Evolutionary conservation across 2,329 filamentous ascomycete species (phyloP).

Genomic region (Apiospora phragmitis): DNA sequence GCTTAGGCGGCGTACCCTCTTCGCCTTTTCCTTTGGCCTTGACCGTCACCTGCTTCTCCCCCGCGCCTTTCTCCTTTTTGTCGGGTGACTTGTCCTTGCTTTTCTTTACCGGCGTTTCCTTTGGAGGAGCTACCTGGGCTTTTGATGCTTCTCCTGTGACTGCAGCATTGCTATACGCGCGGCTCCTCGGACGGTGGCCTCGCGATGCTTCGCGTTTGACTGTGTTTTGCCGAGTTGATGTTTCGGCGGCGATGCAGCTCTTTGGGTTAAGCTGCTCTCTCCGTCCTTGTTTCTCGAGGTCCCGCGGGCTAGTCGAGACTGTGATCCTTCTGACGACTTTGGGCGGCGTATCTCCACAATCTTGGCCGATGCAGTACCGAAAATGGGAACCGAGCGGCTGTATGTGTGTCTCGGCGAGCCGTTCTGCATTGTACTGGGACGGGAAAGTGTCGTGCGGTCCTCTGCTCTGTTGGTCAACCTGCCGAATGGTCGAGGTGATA

Average conservation of each 20-base stretch:
- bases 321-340: background rate
- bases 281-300: background rate
- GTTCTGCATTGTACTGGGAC: conserved; percentile 26
- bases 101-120: background rate
- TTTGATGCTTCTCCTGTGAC: conserved; percentile 17
- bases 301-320: background rate
- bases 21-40: conserved; percentile 10
- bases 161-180: conserved; percentile 27
- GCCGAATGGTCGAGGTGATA: conserved; percentile 15
- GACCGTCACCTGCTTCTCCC: conserved; percentile 14
- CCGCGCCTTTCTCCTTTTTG: conserved; percentile 8
- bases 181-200: conserved; percentile 24
- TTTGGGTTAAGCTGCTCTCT: background rate
- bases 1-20: conserved; percentile 21
- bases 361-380: conserved; percentile 25
- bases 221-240: background rate
- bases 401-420: conserved; percentile 26
- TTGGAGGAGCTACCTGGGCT: background rate
- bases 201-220: background rate
- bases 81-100: background rate
- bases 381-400: conserved; percentile 25
- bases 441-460: conserved; percentile 24
- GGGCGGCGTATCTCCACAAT: conserved; percentile 15
- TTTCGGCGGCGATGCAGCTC: background rate
- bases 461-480: conserved; percentile 13